These are phyloP conservation scores for Diaporthe citrichinensis DNA, from an alignment of 2,329 filamentous ascomycete species.

Conservation along the genomic window DNA sequence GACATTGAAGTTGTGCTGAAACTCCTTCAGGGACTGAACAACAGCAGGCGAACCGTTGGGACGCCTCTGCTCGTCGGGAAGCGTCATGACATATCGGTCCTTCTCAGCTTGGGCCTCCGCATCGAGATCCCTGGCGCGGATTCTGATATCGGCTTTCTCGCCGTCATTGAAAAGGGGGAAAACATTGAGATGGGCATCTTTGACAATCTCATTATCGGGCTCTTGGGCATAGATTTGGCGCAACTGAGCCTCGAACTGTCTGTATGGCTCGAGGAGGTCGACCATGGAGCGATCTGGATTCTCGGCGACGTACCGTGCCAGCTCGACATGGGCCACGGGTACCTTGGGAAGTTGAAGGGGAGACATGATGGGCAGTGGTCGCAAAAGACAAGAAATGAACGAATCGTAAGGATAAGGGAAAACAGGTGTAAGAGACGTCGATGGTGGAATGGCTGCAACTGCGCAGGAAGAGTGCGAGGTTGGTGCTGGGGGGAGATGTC, in stretches of 20 bases:
- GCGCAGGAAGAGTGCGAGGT: not conserved
- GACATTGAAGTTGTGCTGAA: slow-evolving; percentile 83
- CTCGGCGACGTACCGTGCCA: slow-evolving; percentile 67
- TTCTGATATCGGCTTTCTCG: slow-evolving; percentile 69
- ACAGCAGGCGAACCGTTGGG: slow-evolving; percentile 75
- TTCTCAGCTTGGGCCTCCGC: slow-evolving; percentile 72
- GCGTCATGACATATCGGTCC: slow-evolving; percentile 78
- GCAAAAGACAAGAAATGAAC: not conserved
- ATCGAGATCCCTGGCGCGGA: slow-evolving; percentile 72
- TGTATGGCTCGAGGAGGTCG: slow-evolving; percentile 75
- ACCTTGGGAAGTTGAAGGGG: slow-evolving; percentile 58
- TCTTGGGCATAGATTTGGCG: slow-evolving; percentile 79
- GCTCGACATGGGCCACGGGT: slow-evolving; percentile 60
- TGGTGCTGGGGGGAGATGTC: not conserved
- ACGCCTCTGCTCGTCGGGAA: slow-evolving; percentile 74
- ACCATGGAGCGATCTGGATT: slow-evolving; percentile 67
- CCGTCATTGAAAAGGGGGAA: slow-evolving; percentile 73
- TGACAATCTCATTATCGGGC: slow-evolving; percentile 68
- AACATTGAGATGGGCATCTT: slow-evolving; percentile 73
- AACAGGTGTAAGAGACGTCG: not conserved
- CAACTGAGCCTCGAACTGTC: slow-evolving; percentile 76
- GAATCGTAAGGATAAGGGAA: not conserved
- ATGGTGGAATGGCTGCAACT: not conserved
- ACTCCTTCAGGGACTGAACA: slow-evolving; percentile 77
- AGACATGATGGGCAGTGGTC: slow-evolving; percentile 50